phyloP scores from a whole-genome alignment of 495 filamentous ascomycete species.

The Rusavskia elegans region DNA sequence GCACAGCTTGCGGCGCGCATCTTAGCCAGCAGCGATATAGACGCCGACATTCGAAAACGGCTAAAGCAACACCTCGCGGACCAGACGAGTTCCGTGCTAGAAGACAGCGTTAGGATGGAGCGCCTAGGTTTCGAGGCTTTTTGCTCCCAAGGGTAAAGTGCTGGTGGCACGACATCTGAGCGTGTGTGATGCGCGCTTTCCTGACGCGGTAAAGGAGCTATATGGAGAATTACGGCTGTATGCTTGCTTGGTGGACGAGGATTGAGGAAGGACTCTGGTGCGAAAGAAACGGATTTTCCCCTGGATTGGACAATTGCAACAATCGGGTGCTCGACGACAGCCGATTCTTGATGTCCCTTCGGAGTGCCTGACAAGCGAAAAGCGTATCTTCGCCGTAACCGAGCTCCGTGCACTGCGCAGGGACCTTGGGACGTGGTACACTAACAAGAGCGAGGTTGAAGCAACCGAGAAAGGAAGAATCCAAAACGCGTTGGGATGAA shows the following conservation, averaged over 20 bases:
- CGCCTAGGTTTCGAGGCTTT: conserved; percentile 5
- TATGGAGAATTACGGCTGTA: neutral
- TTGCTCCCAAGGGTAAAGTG: neutral
- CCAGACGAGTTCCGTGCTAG: conserved; percentile 9
- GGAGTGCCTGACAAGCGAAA: too few relatives aligned
- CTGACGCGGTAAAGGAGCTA: neutral
- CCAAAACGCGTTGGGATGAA: neutral
- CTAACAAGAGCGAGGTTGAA: neutral
- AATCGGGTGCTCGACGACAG: too few relatives aligned
- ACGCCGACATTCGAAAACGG: conserved; percentile 4
- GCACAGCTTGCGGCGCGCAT: conserved; percentile 80
- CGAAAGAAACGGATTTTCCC: neutral
- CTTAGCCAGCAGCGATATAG: conserved; percentile 45
- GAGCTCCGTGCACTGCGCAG: neutral
- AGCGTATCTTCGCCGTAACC: neutral
- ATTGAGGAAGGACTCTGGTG: neutral
- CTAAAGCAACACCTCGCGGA: conserved; percentile 10
- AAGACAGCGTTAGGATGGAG: conserved; percentile 9
- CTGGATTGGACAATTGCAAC: too few relatives aligned
- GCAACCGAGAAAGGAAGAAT: neutral
- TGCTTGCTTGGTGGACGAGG: neutral
- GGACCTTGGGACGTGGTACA: neutral
- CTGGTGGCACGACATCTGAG: neutral
- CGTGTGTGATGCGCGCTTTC: conserved; percentile 1
- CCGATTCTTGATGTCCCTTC: too few relatives aligned